Evolutionary conservation across 441 rosid genomes (phyloP), one percentile per base, ranked within the genome.

Genomic region (Capsella rubella): DNA sequence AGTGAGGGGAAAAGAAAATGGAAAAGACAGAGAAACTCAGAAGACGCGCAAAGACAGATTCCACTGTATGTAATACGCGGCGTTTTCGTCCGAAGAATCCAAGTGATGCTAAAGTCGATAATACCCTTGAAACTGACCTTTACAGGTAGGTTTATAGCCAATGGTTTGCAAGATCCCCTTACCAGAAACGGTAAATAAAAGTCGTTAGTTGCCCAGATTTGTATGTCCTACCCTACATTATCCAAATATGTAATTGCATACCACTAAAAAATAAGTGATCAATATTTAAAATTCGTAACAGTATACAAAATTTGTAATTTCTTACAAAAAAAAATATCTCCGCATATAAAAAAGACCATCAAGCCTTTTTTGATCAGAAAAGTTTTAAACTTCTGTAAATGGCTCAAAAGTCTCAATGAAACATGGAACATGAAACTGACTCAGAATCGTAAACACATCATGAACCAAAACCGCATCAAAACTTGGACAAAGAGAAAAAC

Each of bases 71-170:
- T 11, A 54, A 68, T 34, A 52, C 73, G 75, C 69, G 25, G 57
- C 83, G 66, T 76, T 80, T 69, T 67, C 42, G 14, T 21, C 14
- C 7, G 45, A 54, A 43, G 77, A 73, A 54, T 73, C 71, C 64
- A 21, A 32, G n/a, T 29, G 6, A 53, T 32, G 2, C 40, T 25
- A 54, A 73, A 6, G 75, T 64, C 65, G 39, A 47, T 14, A 10
- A 45, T 73, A 35, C 64, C 77, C 77, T 45, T 35, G 18, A 56
- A 18, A 56, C 9, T 56, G 61, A 32, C 61, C 61, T 31, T n/a
- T 9, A 32, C 39, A 56, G 7, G 39, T 52, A 12, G 14, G 31
- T 8, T 47, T 47, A 16, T 4, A 13, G 55, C 58, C 37, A 53
- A 31, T 31, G 39, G 21, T 55, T 16, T n/a, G 4, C 0, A 55